Evolutionary conservation across 495 filamentous ascomycete species (phyloP).

Genomic region (Cryomyces minteri): DNA sequence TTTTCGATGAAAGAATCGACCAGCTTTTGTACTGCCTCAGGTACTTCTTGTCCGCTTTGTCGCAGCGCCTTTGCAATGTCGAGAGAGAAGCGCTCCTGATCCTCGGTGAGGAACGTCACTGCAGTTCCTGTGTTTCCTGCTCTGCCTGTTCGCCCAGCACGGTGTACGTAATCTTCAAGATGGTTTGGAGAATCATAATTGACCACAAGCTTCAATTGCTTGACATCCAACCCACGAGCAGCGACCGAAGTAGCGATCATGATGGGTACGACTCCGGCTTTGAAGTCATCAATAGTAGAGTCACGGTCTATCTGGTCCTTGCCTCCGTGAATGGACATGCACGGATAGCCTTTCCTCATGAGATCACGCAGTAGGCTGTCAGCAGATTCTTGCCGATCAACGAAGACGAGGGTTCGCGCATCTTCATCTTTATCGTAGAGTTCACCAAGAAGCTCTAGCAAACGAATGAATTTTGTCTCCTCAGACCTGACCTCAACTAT

Average conservation of each 20-base stretch:
- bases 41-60: conserved; percentile 70
- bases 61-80: conserved; percentile 89
- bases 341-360: conserved; percentile 78
- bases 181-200: conserved; percentile 97
- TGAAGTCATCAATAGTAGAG: conserved; percentile 90
- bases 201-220: conserved; percentile 88
- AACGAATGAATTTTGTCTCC: conserved; percentile 64
- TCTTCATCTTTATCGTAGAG: conserved; percentile 79
- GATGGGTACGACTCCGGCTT: conserved; percentile 72
- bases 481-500: conserved; percentile 77
- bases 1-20: conserved; percentile 62
- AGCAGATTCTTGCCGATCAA: conserved; percentile 86
- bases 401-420: conserved; percentile 77
- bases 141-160: conserved; percentile 83
- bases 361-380: conserved; percentile 69
- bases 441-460: conserved; percentile 75
- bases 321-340: conserved; percentile 89
- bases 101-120: conserved; percentile 81
- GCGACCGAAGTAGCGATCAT: conserved; percentile 92
- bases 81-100: conserved; percentile 76
- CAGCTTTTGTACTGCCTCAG: conserved; percentile 47
- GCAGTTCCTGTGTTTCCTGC: conserved; percentile 91
- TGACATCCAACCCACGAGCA: conserved; percentile 88
- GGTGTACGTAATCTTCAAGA: conserved; percentile 94
- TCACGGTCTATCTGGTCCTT: conserved; percentile 94